phyloP scores from a whole-genome alignment of 1,284 basidiomycete species.

The Sporisorium reilianum region DNA sequence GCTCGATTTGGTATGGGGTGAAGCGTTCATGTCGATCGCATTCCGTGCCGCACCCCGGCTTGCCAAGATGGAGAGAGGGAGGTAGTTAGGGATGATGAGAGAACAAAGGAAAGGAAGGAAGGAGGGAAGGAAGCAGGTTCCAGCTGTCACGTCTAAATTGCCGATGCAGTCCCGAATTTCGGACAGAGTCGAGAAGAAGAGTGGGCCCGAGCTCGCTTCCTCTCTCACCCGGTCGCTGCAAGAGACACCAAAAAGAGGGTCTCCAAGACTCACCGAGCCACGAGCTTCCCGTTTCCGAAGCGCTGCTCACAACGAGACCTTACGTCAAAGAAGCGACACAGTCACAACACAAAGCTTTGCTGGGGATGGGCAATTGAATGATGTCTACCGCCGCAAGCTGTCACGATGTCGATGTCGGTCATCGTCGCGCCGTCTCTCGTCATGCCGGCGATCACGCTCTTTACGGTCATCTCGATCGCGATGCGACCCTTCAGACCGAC shows the following conservation, averaged over 20 bases:
- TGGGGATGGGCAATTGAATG: background rate
- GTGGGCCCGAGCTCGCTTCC: conserved; percentile 1
- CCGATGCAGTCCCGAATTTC: conserved; percentile 3
- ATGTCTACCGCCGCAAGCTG: conserved; percentile 14
- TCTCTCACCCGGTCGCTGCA: background rate
- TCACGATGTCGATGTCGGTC: conserved; percentile 15
- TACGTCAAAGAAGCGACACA: background rate
- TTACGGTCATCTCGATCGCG: conserved; percentile 8
- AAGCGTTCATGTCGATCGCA: conserved; percentile 39
- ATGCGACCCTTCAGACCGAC: conserved; percentile 18
- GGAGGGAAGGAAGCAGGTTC: too few relatives aligned
- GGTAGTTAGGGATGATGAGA: background rate
- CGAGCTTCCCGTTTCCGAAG: too few relatives aligned
- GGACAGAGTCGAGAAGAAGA: background rate
- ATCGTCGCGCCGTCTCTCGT: conserved; percentile 9
- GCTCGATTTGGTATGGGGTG: conserved; percentile 28
- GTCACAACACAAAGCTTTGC: background rate
- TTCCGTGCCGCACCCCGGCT: conserved; percentile 5
- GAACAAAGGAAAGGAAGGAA: background rate
- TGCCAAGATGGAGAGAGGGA: background rate
- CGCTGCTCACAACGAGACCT: too few relatives aligned
- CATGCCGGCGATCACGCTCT: conserved; percentile 6
- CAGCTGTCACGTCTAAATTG: background rate
- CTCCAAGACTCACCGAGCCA: background rate
- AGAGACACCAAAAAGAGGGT: background rate